Evolutionary conservation across 2,329 filamentous ascomycete genomes (phyloP), one percentile per base, ranked within the genome.

Genomic region (Calycina marina): DNA sequence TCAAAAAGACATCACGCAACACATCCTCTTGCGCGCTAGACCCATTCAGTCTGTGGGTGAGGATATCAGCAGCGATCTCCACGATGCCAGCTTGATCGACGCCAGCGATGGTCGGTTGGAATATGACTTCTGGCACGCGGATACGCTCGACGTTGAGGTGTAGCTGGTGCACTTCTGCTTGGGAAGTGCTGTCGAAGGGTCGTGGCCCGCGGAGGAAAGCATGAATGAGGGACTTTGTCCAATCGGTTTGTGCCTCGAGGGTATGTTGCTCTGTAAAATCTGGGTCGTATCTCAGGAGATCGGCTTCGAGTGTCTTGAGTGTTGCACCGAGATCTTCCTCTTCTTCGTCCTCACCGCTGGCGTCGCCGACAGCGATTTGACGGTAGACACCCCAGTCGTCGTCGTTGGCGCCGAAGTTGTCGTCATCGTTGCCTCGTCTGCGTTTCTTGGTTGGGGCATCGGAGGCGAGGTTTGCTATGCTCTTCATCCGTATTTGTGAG

Each of bases 321-420:
- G 67, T 70, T 4, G 67, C 71, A 36, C 72, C 69, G 0, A 93
- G 68, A 48, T 96, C 88, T 54, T 88, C 82, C 52, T 96, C 88
- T 52, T 93, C 86, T 31, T 93, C 85, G 47, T 88, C 81, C 44
- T 94, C 86, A 14, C 94, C 86, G 11, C 79, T 83, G 11, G 71
- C 70, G 5, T 80, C 78, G 31, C 84, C 85, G 1, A 81, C 84
- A 2, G 84, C 82, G 36, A 96, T 92, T 25, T 83, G 83, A 32
- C 90, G 77, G 57, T 98, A 98, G 10, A 98, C 84, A 36, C 84
- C 84, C 90, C 90, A 98, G 55, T 98, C 90, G 36, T 92, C 86
- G 50, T 98, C 90, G 54, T 98, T 88, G 30, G 86, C 86, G 35
- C 90, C 90, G 51, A 98, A 98, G 38, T 83, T 85, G 52, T 98